Percentiles rank a stretch among this genome's conserved stretches.
Conservation (phyloP, 1,139 yeast genomes). For the Maudiozyma humilis region DNA sequence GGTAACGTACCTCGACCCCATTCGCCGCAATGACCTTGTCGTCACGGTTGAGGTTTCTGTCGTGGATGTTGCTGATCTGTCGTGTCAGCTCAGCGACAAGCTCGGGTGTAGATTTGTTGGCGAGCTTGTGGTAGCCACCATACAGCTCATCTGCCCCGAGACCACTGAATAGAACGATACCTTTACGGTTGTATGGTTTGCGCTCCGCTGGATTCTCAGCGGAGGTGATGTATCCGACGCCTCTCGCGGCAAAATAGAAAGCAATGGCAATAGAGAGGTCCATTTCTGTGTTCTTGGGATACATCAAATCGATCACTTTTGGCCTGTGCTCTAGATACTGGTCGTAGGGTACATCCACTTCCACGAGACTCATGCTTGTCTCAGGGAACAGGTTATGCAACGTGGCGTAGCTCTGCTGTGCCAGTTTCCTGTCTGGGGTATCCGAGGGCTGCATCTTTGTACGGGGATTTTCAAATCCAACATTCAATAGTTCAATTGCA, state of each 20-base stretch:
- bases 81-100: slow-evolving; percentile 49
- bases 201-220: slow-evolving; percentile 15
- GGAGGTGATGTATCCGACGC: slow-evolving; percentile 35
- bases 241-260: slow-evolving; percentile 79
- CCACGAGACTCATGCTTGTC: slow-evolving; percentile 43
- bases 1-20: slow-evolving; percentile 89
- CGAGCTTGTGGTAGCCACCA: slow-evolving; percentile 69
- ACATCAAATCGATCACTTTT: slow-evolving; percentile 57
- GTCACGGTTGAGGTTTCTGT: slow-evolving; percentile 80
- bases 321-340: slow-evolving; percentile 48
- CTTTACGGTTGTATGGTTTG: slow-evolving; percentile 38
- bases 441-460: slow-evolving; percentile 49
- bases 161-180: slow-evolving; percentile 77
- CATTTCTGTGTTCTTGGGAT: slow-evolving; percentile 86
- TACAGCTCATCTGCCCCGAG: slow-evolving; percentile 95
- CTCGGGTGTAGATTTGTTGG: slow-evolving; percentile 30
- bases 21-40: slow-evolving; percentile 78
- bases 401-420: slow-evolving; percentile 51
- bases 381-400: slow-evolving; percentile 38
- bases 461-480: slow-evolving; percentile 89
- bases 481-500: slow-evolving; percentile 71
- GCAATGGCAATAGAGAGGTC: slow-evolving; percentile 92
- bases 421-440: slow-evolving; percentile 79
- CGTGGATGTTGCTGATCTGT: slow-evolving; percentile 68
- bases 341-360: slow-evolving; percentile 63